Conservation (phyloP, 768 basidiomycete genomes). For the Xerocomus brunneocitrinus region DNA sequence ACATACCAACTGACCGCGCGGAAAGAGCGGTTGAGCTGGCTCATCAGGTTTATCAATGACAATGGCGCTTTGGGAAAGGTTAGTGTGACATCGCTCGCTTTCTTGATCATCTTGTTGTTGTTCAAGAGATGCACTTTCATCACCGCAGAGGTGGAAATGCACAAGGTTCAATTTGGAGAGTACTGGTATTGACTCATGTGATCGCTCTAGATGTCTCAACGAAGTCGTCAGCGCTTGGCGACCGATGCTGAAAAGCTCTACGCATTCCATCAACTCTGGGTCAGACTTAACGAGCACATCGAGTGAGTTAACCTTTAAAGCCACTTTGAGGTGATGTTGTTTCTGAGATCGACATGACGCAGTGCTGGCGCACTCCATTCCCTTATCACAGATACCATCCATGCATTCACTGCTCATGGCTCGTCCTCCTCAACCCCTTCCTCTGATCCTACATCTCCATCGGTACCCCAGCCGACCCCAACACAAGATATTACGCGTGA, state of each 20-base stretch:
- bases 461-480: constrained; percentile 42
- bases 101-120: neutral
- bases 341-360: constrained; percentile 3
- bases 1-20: constrained; percentile 71
- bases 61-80: constrained; percentile 79
- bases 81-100: constrained; percentile 3
- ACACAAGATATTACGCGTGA: constrained; percentile 75
- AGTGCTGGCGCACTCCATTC: constrained; percentile 56
- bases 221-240: constrained; percentile 67
- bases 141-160: neutral
- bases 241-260: constrained; percentile 85
- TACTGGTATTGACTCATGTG: constrained; percentile 1
- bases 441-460: constrained; percentile 19
- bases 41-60: constrained; percentile 87
- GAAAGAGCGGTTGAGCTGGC: constrained; percentile 71
- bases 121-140: neutral
- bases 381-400: constrained; percentile 67
- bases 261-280: constrained; percentile 78
- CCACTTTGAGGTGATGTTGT: neutral
- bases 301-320: constrained; percentile 39
- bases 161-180: neutral
- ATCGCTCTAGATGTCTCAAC: constrained; percentile 67
- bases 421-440: constrained; percentile 12
- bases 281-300: constrained; percentile 63
- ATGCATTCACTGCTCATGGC: constrained; percentile 52